Percentiles rank a stretch among this genome's conserved stretches.
Evolutionary conservation across 495 filamentous ascomycete genomes (phyloP).

Genomic region (Aspergillus sclerotioniger): DNA sequence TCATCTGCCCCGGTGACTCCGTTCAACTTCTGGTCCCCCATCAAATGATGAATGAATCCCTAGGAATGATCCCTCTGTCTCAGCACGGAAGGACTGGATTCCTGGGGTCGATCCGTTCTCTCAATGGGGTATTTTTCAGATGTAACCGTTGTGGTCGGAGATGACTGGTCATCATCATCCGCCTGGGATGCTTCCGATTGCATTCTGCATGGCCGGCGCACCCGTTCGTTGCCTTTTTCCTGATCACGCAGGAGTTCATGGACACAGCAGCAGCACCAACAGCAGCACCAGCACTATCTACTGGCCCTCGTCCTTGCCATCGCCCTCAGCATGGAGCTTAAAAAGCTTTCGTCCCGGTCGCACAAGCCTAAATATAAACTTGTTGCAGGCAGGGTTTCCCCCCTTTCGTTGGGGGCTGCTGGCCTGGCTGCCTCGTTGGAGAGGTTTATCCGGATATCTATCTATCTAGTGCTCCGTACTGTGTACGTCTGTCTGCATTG

Average conservation of each 20-base stretch:
- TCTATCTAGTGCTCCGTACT: neutral
- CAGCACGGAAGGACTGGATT: neutral
- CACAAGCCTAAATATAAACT: slow-evolving; percentile 21
- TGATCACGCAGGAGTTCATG: neutral
- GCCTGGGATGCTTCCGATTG: slow-evolving; percentile 8
- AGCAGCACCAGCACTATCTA: too few relatives aligned
- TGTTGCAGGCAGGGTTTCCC: neutral
- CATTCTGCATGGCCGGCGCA: neutral
- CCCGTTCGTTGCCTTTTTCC: neutral
- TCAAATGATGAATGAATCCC: neutral
- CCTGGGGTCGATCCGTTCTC: slow-evolving; percentile 3
- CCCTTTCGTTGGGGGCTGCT: neutral
- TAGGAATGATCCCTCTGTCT: neutral
- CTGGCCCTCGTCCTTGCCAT: neutral
- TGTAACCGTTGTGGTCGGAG: slow-evolving; percentile 14
- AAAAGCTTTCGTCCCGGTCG: neutral
- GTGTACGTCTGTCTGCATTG: too few relatives aligned
- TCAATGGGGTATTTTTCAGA: slow-evolving; percentile 1
- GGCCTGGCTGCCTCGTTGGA: neutral
- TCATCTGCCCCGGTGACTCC: slow-evolving; percentile 30
- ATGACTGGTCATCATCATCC: slow-evolving; percentile 9
- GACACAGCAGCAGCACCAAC: too few relatives aligned
- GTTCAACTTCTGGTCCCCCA: neutral
- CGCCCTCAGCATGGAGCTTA: neutral
- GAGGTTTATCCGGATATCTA: neutral